Conservation (phyloP, 1,284 basidiomycete genomes). For the Coniophora puteana region DNA sequence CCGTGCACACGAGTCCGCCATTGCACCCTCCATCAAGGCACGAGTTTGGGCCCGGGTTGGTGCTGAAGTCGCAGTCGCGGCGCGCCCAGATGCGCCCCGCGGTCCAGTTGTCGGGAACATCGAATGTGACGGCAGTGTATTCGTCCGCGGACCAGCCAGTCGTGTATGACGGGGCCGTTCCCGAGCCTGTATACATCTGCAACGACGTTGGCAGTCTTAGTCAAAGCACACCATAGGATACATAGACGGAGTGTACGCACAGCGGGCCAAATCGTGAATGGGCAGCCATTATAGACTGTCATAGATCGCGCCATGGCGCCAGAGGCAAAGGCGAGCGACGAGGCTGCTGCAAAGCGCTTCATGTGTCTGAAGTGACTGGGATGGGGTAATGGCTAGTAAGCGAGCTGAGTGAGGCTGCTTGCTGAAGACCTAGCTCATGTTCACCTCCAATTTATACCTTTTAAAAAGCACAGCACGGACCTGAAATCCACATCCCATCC, state of each 20-base stretch:
- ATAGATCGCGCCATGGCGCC: constrained; percentile 29
- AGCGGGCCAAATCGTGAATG: constrained; percentile 34
- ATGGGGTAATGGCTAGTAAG: too few relatives aligned
- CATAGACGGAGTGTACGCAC: constrained; percentile 23
- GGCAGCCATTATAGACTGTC: constrained; percentile 34
- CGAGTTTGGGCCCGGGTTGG: constrained; percentile 45
- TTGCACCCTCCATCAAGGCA: constrained; percentile 55
- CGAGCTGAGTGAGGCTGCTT: too few relatives aligned
- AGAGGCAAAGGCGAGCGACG: constrained; percentile 19
- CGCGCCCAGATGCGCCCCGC: constrained; percentile 31
- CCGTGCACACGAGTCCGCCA: constrained; percentile 53
- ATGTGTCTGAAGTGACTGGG: too few relatives aligned
- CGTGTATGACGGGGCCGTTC: constrained; percentile 17
- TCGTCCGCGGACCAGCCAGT: constrained; percentile 23
- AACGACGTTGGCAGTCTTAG: background rate
- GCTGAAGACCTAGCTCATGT: too few relatives aligned
- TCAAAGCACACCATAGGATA: background rate
- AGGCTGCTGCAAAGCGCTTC: too few relatives aligned
- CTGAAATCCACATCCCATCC: too few relatives aligned
- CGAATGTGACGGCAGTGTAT: constrained; percentile 24
- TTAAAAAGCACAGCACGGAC: too few relatives aligned
- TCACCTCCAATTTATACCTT: too few relatives aligned
- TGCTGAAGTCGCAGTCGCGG: constrained; percentile 35
- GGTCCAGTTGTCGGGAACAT: constrained; percentile 29
- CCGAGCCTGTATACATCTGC: constrained; percentile 23